Conservation (phyloP, 2,329 filamentous ascomycete genomes). For the Nemania sp. region DNA sequence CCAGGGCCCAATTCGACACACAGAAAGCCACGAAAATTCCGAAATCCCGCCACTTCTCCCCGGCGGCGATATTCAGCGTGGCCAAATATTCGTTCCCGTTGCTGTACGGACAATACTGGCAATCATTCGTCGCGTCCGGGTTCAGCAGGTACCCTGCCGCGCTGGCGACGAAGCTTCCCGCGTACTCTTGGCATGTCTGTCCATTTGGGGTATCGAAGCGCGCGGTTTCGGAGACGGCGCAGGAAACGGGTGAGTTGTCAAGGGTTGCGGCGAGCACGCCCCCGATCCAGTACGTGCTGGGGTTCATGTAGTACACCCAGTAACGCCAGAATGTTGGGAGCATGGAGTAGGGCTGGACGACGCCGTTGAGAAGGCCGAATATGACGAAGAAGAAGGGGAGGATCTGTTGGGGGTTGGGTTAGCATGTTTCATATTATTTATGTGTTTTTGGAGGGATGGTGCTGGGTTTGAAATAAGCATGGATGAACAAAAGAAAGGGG, state of each 20-base stretch:
- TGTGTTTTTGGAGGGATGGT: no score
- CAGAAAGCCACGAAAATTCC: slow-evolving; percentile 74
- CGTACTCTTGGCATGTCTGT: slow-evolving; percentile 68
- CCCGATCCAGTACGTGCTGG: slow-evolving; percentile 67
- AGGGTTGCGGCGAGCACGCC: slow-evolving; percentile 69
- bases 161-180: slow-evolving; percentile 56
- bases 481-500: neutral
- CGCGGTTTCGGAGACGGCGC: slow-evolving; percentile 45
- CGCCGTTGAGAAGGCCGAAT: slow-evolving; percentile 76
- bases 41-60: slow-evolving; percentile 71
- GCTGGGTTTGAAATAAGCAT: no score
- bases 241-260: slow-evolving; percentile 52
- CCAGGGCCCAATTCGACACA: slow-evolving; percentile 69
- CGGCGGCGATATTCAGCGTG: slow-evolving; percentile 52
- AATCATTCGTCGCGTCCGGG: slow-evolving; percentile 57
- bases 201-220: slow-evolving; percentile 63
- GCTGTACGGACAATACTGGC: slow-evolving; percentile 70
- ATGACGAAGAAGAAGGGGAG: slow-evolving; percentile 83
- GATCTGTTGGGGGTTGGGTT: slow-evolving; percentile 41
- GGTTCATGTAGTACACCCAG: slow-evolving; percentile 72
- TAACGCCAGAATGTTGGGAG: slow-evolving; percentile 73
- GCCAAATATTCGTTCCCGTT: slow-evolving; percentile 63
- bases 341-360: slow-evolving; percentile 67
- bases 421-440: slow-evolving; percentile 1
- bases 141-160: slow-evolving; percentile 67